Evolutionary conservation across 257 asterid species (phyloP).

Genomic region (Hygrophila difformis): DNA sequence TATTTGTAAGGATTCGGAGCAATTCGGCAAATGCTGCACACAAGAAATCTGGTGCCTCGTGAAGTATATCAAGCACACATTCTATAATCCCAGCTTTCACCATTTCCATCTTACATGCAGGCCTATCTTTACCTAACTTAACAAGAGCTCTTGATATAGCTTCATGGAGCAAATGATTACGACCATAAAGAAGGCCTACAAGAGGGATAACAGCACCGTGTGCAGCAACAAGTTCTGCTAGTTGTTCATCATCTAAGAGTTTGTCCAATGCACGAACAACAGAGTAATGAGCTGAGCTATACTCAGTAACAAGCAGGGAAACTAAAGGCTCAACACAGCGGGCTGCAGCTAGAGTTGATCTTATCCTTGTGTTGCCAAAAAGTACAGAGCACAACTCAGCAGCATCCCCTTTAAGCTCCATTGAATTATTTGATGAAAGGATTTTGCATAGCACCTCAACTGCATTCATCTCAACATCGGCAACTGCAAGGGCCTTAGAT

Average conservation of each 20-base stretch:
- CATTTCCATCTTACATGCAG: constrained; percentile 95
- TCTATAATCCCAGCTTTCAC: constrained; percentile 89
- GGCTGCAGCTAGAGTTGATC: constrained; percentile 92
- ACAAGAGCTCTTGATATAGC: constrained; percentile 89
- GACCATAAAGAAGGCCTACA: constrained; percentile 82
- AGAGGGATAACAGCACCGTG: constrained; percentile 97
- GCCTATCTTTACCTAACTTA: constrained; percentile 93
- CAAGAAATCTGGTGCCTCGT: constrained; percentile 89
- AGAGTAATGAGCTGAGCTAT: constrained; percentile 75
- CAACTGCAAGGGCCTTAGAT: constrained; percentile 87
- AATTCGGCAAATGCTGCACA: constrained; percentile 91
- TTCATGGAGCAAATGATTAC: constrained; percentile 74
- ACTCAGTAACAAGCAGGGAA: constrained; percentile 74
- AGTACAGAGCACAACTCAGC: constrained; percentile 88
- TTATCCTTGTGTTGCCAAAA: constrained; percentile 78
- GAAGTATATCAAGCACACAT: constrained; percentile 72
- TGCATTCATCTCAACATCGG: constrained; percentile 95
- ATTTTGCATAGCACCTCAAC: constrained; percentile 85
- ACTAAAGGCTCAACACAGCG: constrained; percentile 95
- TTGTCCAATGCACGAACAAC: constrained; percentile 87
- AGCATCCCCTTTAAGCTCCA: constrained; percentile 95
- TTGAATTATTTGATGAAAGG: constrained; percentile 71
- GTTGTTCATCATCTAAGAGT: constrained; percentile 84
- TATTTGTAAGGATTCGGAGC: constrained; percentile 89
- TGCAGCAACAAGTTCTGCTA: constrained; percentile 95